Base-by-base conservation (phyloP, 495 filamentous ascomycete species). In the Talaromyces nanjingensis region DNA sequence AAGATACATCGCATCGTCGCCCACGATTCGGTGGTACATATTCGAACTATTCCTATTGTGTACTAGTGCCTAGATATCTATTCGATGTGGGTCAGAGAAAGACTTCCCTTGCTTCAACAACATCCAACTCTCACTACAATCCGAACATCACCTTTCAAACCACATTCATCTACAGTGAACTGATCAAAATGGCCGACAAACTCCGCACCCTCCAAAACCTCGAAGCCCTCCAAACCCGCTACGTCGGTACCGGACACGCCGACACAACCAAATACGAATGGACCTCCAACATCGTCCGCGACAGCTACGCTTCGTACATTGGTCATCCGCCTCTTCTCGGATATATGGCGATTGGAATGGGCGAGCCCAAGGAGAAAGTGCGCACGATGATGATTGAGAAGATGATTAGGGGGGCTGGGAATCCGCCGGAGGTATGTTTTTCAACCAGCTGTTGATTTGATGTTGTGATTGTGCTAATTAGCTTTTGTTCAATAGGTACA, bases 251-350 rank as follows among this genome's bases (percentile, higher is more conserved):
- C 11, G 96, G 96, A n/a, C 93, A 97, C 76, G 91, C 94, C 59
- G 94, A 99, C 78, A 98, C 96, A 8, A 97, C 94, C 16, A 92
- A 90, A 71, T 92, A 84, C 86, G 94, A 99, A 79, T 99, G 93
- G 92, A 84, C 87, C 58, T 89, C 88, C 33, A 99, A 99, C 75
- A 89, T 94, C 71, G 83, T 93, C 66, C 89, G 91, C 68, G 92
- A 96, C 74, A 89, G 84, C 39, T 91, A 87, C 71, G 85, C 92
- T 9, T 89, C 83, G 64, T 91, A 94, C 70, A 83, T 97, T 68
- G 94, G 94, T 20, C 94, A 99, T 72, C 90, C 93, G 20, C 88
- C 92, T 2, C 76, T 97, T 62, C 81, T 97, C 16, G 84, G 87
- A n/a, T 97, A 96, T 69, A 91, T 96, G 83, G 81, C 87, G 53